Evolutionary conservation across 495 filamentous ascomycete species (phyloP).

Genomic region (Parathielavia hyrcaniae): DNA sequence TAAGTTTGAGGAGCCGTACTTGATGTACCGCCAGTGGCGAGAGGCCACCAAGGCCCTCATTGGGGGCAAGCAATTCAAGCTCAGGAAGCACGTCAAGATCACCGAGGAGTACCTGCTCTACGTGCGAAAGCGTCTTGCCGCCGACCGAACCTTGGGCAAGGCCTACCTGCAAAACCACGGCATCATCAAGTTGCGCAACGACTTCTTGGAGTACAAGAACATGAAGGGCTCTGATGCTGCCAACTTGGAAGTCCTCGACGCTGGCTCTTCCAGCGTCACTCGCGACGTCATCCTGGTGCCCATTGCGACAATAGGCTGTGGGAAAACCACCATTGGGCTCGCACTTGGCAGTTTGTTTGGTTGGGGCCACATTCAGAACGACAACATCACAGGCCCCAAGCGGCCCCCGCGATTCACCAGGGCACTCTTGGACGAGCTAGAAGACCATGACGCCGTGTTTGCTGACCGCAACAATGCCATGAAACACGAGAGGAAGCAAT

Average conservation of each 20-base stretch:
- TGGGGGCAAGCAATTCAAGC: constrained; percentile 61
- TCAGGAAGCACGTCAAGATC: constrained; percentile 80
- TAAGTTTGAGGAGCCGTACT: constrained; percentile 97
- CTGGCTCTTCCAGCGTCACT: constrained; percentile 40
- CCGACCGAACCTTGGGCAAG: constrained; percentile 55
- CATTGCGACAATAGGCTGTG: constrained; percentile 88
- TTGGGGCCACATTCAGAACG: constrained; percentile 95
- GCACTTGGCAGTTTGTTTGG: constrained; percentile 76
- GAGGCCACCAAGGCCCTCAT: constrained; percentile 94
- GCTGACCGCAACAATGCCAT: constrained; percentile 94
- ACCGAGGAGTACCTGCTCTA: constrained; percentile 86
- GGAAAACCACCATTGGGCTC: constrained; percentile 88
- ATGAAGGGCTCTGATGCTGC: constrained; percentile 72
- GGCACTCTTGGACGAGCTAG: constrained; percentile 55
- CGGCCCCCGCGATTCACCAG: constrained; percentile 68
- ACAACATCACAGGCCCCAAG: constrained; percentile 77
- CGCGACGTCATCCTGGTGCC: constrained; percentile 72
- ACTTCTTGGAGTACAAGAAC: constrained; percentile 73
- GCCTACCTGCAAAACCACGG: constrained; percentile 82
- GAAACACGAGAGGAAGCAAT: constrained; percentile 74
- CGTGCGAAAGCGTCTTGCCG: constrained; percentile 63
- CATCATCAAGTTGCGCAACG: constrained; percentile 86
- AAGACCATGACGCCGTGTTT: constrained; percentile 63
- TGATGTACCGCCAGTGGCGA: constrained; percentile 98
- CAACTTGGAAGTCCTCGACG: constrained; percentile 35